Conservation (phyloP, 2,329 filamentous ascomycete genomes). For the Fusarium dimerum region DNA sequence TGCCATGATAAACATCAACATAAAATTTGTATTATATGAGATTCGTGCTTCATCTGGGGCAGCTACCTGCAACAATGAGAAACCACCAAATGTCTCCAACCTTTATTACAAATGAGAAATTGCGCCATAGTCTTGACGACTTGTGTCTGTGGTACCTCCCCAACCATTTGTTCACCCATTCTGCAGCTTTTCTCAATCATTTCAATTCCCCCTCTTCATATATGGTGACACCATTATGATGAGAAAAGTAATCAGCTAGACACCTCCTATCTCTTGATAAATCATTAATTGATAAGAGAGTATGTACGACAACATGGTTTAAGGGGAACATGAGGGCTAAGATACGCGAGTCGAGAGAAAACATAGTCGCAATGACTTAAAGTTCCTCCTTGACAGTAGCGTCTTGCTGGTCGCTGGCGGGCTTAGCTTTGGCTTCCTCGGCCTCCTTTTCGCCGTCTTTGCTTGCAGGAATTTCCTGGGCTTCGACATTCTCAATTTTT, state of each 20-base stretch:
- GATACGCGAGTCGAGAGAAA: neutral
- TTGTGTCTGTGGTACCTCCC: neutral
- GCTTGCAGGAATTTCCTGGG: constrained; percentile 46
- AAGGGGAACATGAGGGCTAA: constrained; percentile 1
- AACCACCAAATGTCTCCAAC: constrained; percentile 16
- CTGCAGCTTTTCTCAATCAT: neutral
- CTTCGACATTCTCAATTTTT: constrained; percentile 40
- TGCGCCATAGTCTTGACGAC: constrained; percentile 15
- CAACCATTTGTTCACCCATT: neutral
- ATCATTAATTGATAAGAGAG: constrained; percentile 28
- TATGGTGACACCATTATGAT: no score
- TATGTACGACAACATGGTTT: constrained; percentile 17
- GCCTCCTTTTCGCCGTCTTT: constrained; percentile 61
- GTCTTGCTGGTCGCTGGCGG: constrained; percentile 63
- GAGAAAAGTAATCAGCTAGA: constrained; percentile 1
- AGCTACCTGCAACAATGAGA: constrained; percentile 10
- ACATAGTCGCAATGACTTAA: constrained; percentile 19
- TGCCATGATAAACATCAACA: constrained; percentile 10
- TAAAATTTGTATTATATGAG: constrained; percentile 25
- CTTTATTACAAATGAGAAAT: constrained; percentile 26
- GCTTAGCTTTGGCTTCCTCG: constrained; percentile 58
- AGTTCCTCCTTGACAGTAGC: constrained; percentile 48
- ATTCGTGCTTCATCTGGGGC: constrained; percentile 12
- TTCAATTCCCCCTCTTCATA: constrained; percentile 1
- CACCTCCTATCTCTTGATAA: constrained; percentile 20